A percentile compares a stretch with the other conserved stretches of the same genome.
These are phyloP conservation scores for Umbelopsis sp. DNA, from an alignment of 371 early-diverging fungal species.

Conservation along the genomic window DNA sequence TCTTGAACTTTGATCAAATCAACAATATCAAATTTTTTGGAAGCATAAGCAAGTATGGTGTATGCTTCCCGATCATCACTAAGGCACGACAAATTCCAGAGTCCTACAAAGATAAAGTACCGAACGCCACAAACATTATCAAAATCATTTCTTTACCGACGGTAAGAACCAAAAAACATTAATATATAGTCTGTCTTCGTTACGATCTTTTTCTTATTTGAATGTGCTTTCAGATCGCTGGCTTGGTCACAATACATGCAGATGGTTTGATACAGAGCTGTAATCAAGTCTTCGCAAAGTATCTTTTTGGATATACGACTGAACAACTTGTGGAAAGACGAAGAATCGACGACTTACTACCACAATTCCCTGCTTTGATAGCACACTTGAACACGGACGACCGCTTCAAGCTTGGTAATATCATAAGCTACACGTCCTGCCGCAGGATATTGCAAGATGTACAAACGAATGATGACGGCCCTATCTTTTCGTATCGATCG, in stretches of 20 bases:
- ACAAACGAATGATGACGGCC: background rate
- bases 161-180: background rate
- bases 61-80: slow-evolving; percentile 64
- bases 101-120: slow-evolving; percentile 1
- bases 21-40: slow-evolving; percentile 64
- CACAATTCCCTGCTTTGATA: slow-evolving; percentile 61
- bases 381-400: slow-evolving; percentile 42
- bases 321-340: slow-evolving; percentile 52
- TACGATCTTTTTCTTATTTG: background rate
- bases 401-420: slow-evolving; percentile 38
- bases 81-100: slow-evolving; percentile 24
- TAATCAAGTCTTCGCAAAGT: slow-evolving; percentile 68
- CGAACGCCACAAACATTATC: slow-evolving; percentile 17
- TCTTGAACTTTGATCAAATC: slow-evolving; percentile 48
- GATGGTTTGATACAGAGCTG: slow-evolving; percentile 64
- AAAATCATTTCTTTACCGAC: slow-evolving; percentile 11
- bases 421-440: slow-evolving; percentile 31
- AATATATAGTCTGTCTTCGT: background rate
- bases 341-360: slow-evolving; percentile 60
- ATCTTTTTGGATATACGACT: slow-evolving; percentile 66
- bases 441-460: slow-evolving; percentile 4
- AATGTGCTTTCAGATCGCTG: slow-evolving; percentile 48
- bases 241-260: slow-evolving; percentile 62
- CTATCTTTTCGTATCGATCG: slow-evolving; percentile 1
- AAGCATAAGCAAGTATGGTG: slow-evolving; percentile 56